phyloP scores from a whole-genome alignment of 2,329 filamentous ascomycete genomes.

The Alternaria brassicicola region DNA sequence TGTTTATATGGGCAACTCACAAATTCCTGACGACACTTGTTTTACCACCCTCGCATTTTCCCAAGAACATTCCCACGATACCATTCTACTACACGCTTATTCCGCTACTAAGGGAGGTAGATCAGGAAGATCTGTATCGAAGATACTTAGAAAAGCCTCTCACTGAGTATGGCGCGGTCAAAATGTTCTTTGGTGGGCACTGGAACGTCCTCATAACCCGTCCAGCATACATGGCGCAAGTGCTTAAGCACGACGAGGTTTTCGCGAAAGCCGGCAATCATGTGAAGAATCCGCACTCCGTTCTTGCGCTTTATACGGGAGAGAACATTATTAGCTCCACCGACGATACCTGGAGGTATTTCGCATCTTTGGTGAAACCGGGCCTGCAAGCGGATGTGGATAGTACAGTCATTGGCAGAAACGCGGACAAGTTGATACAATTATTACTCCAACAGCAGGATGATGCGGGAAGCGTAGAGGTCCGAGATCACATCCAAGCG shows the following conservation, averaged over 20 bases:
- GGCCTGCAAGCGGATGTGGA: constrained; percentile 39
- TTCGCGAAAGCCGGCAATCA: constrained; percentile 43
- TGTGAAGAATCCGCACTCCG: constrained; percentile 41
- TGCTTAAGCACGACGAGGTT: constrained; percentile 41
- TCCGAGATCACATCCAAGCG: no score
- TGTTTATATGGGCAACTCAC: no score
- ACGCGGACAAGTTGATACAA: no score
- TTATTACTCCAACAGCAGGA: no score
- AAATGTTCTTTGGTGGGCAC: constrained; percentile 57
- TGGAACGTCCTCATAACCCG: constrained; percentile 58
- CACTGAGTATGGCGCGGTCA: constrained; percentile 53
- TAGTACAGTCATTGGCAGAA: constrained; percentile 29
- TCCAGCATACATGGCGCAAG: constrained; percentile 53
- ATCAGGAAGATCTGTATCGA: constrained; percentile 52
- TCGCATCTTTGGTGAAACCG: constrained; percentile 38
- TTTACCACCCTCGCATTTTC: constrained; percentile 34
- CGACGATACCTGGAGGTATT: constrained; percentile 42
- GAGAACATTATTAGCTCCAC: constrained; percentile 45
- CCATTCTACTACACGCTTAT: constrained; percentile 55
- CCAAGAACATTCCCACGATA: constrained; percentile 51
- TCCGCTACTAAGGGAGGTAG: constrained; percentile 52
- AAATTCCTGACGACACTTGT: constrained; percentile 36
- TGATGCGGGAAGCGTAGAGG: no score
- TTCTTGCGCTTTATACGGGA: constrained; percentile 40
- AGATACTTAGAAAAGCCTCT: constrained; percentile 50